These are phyloP conservation scores for Eucalyptus coolabah DNA, from an alignment of 345 rosid genomes.

Conservation along the genomic window DNA sequence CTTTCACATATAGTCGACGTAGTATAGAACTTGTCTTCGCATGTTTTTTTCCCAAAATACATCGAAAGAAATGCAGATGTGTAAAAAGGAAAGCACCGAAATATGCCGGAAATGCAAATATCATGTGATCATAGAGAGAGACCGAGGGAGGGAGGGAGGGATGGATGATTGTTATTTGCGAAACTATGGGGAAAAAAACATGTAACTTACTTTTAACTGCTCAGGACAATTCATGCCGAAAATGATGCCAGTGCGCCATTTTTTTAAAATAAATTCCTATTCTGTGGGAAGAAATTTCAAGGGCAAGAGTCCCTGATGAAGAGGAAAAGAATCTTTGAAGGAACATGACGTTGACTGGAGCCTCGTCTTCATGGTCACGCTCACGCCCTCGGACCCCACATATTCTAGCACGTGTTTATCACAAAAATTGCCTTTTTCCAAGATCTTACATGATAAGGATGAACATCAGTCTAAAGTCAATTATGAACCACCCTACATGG, in stretches of 20 bases:
- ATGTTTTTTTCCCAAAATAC: background rate
- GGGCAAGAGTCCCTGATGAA: background rate
- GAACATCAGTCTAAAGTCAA: too few relatives aligned
- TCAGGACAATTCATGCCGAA: background rate
- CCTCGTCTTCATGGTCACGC: background rate
- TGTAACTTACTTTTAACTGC: background rate
- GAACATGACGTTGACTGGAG: background rate
- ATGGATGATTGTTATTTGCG: background rate
- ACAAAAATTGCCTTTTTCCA: background rate
- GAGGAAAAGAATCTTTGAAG: background rate
- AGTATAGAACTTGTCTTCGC: background rate
- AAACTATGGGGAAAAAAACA: background rate
- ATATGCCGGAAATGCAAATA: background rate
- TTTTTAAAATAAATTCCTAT: background rate
- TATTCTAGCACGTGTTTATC: background rate
- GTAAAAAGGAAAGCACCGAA: background rate
- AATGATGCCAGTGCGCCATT: background rate
- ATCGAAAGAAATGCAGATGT: background rate
- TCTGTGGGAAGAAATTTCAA: background rate
- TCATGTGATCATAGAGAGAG: background rate
- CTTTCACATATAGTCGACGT: background rate
- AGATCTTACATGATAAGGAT: background rate
- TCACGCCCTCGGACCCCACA: background rate
- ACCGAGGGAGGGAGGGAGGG: background rate
- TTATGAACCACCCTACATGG: fast-evolving